These are phyloP conservation scores for Fonsecaea nubica DNA, from an alignment of 2,329 filamentous ascomycete species.

Conservation along the genomic window DNA sequence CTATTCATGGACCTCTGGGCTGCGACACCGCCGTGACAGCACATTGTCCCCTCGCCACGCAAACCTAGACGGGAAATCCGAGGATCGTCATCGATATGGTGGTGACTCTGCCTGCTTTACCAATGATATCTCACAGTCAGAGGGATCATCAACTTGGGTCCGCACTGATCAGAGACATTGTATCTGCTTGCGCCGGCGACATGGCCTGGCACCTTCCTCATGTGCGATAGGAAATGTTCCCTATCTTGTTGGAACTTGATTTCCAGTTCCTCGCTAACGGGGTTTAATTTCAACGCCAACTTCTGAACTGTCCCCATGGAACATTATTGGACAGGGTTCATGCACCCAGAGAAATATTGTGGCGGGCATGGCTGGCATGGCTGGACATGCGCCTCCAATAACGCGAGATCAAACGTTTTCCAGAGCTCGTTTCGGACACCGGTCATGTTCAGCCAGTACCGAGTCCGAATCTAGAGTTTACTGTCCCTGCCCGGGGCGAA, in stretches of 20 bases:
- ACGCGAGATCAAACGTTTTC: slow-evolving; percentile 29
- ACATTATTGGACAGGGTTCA: too few species aligned
- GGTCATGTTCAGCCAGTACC: slow-evolving; percentile 22
- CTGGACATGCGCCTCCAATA: slow-evolving; percentile 27
- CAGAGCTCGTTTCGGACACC: slow-evolving; percentile 26
- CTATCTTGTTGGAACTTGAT: slow-evolving; percentile 28
- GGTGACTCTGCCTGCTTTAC: slow-evolving; percentile 28
- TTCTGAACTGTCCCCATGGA: slow-evolving; percentile 26
- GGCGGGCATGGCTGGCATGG: slow-evolving; percentile 22
- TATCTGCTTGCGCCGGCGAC: slow-evolving; percentile 22
- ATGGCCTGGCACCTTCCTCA: slow-evolving; percentile 23
- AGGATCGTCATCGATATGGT: slow-evolving; percentile 26
- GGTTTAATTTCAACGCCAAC: slow-evolving; percentile 29
- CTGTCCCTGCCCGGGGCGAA: slow-evolving; percentile 10
- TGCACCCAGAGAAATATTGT: too few species aligned
- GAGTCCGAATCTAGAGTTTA: slow-evolving; percentile 19
- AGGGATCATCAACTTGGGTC: slow-evolving; percentile 29
- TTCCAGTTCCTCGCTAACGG: slow-evolving; percentile 24
- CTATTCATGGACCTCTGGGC: slow-evolving; percentile 33
- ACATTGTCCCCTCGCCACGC: slow-evolving; percentile 37
- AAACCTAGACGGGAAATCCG: slow-evolving; percentile 29
- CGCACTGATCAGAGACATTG: slow-evolving; percentile 27
- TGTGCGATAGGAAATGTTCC: slow-evolving; percentile 26
- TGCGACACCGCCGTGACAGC: slow-evolving; percentile 28
- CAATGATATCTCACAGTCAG: slow-evolving; percentile 30